Conservation (phyloP, 352 stramenopile species). For the Pythium guiyangense region DNA sequence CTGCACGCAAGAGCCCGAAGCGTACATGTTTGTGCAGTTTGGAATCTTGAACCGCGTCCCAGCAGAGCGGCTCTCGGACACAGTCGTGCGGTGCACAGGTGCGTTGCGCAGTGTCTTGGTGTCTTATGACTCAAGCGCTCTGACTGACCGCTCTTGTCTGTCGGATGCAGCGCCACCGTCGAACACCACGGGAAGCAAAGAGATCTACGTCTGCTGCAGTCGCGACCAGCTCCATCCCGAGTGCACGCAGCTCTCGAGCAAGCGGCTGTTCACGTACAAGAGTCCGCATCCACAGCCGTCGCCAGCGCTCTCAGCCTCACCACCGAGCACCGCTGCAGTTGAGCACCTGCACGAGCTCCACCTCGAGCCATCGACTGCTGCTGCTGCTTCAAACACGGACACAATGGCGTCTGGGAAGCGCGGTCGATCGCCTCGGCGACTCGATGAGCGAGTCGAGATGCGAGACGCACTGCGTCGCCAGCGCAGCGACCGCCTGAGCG, state of each 20-base stretch:
- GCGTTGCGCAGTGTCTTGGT: constrained; percentile 4
- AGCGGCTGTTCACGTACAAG: constrained; percentile 52
- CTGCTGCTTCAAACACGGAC: background rate
- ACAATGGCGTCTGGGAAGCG: constrained; percentile 31
- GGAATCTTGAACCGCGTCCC: constrained; percentile 30
- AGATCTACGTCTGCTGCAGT: constrained; percentile 58
- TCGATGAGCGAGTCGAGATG: background rate
- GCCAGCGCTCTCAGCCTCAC: too few relatives aligned
- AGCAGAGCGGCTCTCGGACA: constrained; percentile 65
- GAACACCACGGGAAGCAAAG: constrained; percentile 32
- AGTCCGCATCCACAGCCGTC: constrained; percentile 31
- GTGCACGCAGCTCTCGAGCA: constrained; percentile 42
- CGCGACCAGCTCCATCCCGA: constrained; percentile 15
- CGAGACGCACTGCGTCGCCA: background rate
- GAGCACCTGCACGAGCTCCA: background rate
- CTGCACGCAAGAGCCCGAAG: constrained; percentile 12
- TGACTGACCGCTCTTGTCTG: background rate
- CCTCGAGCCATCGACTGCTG: background rate
- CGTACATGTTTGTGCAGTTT: constrained; percentile 72
- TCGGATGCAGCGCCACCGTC: constrained; percentile 37
- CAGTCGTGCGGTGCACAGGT: constrained; percentile 75
- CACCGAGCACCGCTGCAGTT: background rate
- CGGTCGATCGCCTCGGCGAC: constrained; percentile 27
- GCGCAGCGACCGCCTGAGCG: constrained; percentile 4
- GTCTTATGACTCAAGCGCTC: background rate